A percentile compares a stretch with the other conserved stretches of the same genome.
phyloP scores from a whole-genome alignment of 2,329 filamentous ascomycete genomes.

The Torrubiellomyces zombiae region DNA sequence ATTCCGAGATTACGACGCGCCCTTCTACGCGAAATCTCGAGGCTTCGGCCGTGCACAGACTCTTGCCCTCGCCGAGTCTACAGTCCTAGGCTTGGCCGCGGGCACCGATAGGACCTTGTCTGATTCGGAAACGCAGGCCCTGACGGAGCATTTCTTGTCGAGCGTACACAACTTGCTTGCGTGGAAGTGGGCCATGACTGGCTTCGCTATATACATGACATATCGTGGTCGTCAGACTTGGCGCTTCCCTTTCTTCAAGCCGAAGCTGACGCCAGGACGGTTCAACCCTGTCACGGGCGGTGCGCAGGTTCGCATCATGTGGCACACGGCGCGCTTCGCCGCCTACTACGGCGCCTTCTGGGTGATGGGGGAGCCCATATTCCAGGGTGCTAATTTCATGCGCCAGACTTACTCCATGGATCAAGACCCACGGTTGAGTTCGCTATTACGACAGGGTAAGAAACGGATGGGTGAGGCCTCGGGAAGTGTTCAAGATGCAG shows the following conservation, averaged over 20 bases:
- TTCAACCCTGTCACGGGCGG: conserved; percentile 17
- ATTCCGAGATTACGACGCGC: conserved; percentile 16
- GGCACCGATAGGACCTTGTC: conserved; percentile 14
- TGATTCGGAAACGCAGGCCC: conserved; percentile 18
- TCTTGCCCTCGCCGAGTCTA: conserved; percentile 12
- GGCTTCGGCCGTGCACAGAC: conserved; percentile 12
- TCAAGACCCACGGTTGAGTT: conserved; percentile 14
- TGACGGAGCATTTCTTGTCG: conserved; percentile 16
- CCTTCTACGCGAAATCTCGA: conserved; percentile 14
- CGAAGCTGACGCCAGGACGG: conserved; percentile 10
- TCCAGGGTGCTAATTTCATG: conserved; percentile 13
- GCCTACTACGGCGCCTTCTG: conserved; percentile 14
- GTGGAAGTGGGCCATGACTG: conserved; percentile 12
- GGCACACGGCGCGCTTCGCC: conserved; percentile 20
- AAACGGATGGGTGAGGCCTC: conserved; percentile 5
- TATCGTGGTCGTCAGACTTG: conserved; percentile 15
- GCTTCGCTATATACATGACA: conserved; percentile 10
- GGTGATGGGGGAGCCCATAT: conserved; percentile 12
- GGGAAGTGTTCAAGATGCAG: conserved; percentile 5
- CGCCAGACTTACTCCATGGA: conserved; percentile 8
- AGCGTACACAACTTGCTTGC: conserved; percentile 15
- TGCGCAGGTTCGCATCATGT: conserved; percentile 10
- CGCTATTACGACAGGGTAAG: conserved; percentile 8
- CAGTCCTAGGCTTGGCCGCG: conserved; percentile 12
- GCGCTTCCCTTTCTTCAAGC: conserved; percentile 23